Base-by-base conservation (phyloP, 768 basidiomycete species). In the Leccinum disarticulatum region DNA sequence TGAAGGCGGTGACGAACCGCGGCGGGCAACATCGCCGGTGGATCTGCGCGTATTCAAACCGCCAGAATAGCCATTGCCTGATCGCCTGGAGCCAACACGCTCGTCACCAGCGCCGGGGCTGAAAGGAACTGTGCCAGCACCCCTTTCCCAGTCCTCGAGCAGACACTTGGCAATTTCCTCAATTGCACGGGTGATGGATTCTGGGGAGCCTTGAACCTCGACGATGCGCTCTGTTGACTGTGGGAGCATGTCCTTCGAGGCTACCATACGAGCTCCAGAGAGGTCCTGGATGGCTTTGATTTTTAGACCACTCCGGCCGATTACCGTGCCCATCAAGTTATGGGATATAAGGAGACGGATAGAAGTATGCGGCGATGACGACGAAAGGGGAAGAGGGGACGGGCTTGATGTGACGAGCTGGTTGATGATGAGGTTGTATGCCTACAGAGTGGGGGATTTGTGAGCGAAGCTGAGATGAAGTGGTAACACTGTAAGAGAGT, bases 191-290 rank as follows among this genome's bases (percentile, higher is more conserved):
- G 92, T 89, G 70, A 99, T 98, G 51, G 92, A 81, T 59, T 97
- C 95, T 41, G 94, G 87, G 35, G 93, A 80, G 46, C 97, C 97
- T 70, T 98, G 93, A 51, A 99, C 93, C 75, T 98, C 97, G 57
- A 99, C 97, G 68, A 98, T 91, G 64, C 97, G 93, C 76, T 99
- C 97, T 51, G 97, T 99, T 33, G 96, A 98, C 76, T 98, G 97
- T 33, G 97, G 95, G 49, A 99, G 85, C 91, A 98, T 98, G 71
- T 98, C 97, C 77, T 98, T 98, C 61, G 93, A 92, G 48, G 97
- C 97, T 57, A 98, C 90, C 95, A 99, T 99, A 57, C 97, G 90
- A 19, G 94, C 95, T 54, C 95, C 94, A 41, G 96, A 96, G 51
- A 83, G 79, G 75, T 98, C 96, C 74, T 99, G 97, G 73, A 99